These are phyloP conservation scores for Cercophora sp. DNA, from an alignment of 495 filamentous ascomycete genomes.

Conservation along the genomic window DNA sequence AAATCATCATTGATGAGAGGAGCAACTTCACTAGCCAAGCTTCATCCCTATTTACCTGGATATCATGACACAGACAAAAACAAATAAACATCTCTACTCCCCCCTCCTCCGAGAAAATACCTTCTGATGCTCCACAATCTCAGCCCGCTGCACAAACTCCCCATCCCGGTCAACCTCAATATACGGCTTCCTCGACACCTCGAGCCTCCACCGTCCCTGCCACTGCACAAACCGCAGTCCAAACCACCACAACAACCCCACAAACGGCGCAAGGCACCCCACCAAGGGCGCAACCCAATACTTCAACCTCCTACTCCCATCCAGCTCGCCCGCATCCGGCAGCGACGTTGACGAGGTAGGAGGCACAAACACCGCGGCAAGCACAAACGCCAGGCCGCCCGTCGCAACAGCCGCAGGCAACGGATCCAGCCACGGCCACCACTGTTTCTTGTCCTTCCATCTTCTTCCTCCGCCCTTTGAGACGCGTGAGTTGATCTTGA, in stretches of 20 bases:
- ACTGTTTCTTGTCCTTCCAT: not conserved
- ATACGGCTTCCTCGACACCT: not conserved
- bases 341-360: not conserved
- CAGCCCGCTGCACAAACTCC: conserved; percentile 6
- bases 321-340: not conserved
- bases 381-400: not conserved
- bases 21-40: no score
- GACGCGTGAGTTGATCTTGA: conserved; percentile 1
- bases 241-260: conserved; percentile 4
- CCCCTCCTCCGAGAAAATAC: not conserved
- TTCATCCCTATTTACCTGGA: no score
- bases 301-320: not conserved
- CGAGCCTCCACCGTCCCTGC: not conserved
- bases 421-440: conserved; percentile 1
- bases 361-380: conserved; percentile 2
- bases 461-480: not conserved
- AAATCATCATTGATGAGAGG: no score
- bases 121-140: not conserved
- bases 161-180: not conserved
- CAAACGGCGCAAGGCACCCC: not conserved
- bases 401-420: not conserved
- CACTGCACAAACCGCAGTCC: not conserved
- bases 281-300: conserved; percentile 1
- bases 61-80: no score
- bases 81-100: no score